A percentile compares a stretch with the other conserved stretches of the same genome.
These are phyloP conservation scores for Penicillium decumbens DNA, from an alignment of 2,329 filamentous ascomycete species.

Conservation along the genomic window DNA sequence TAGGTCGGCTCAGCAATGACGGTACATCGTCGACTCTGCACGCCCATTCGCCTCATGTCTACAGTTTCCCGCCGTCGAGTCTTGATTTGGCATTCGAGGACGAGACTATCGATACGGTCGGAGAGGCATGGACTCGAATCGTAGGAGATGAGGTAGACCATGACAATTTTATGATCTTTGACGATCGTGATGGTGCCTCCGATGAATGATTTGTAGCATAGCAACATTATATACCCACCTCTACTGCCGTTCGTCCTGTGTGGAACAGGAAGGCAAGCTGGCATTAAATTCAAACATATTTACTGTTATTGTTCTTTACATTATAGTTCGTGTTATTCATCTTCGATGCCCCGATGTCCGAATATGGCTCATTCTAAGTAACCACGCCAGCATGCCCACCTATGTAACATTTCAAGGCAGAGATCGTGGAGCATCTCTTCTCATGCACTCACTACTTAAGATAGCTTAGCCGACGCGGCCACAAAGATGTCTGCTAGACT, in stretches of 20 bases:
- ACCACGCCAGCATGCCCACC: not conserved
- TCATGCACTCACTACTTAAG: too few relatives aligned
- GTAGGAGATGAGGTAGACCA: slow-evolving; percentile 50
- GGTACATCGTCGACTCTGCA: slow-evolving; percentile 13
- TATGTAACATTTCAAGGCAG: too few relatives aligned
- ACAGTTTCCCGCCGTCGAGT: slow-evolving; percentile 56
- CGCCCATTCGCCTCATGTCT: slow-evolving; percentile 41
- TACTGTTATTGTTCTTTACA: not conserved
- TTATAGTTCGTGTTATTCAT: not conserved
- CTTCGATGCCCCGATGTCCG: too few relatives aligned
- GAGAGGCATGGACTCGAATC: slow-evolving; percentile 64
- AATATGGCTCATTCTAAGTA: too few relatives aligned
- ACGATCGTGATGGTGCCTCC: slow-evolving; percentile 62
- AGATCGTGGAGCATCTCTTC: too few relatives aligned
- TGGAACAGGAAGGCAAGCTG: not conserved
- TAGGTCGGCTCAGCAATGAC: slow-evolving; percentile 24
- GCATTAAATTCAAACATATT: not conserved
- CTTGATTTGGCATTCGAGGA: slow-evolving; percentile 73
- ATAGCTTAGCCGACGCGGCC: too few relatives aligned
- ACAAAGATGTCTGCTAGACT: not conserved
- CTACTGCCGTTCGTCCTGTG: not conserved
- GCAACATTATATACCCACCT: not conserved
- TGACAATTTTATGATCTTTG: slow-evolving; percentile 69
- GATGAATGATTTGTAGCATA: slow-evolving; percentile 45
- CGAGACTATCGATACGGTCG: slow-evolving; percentile 60